Conservation (phyloP, 169 alveolate genomes). For the Plasmodium inui region DNA sequence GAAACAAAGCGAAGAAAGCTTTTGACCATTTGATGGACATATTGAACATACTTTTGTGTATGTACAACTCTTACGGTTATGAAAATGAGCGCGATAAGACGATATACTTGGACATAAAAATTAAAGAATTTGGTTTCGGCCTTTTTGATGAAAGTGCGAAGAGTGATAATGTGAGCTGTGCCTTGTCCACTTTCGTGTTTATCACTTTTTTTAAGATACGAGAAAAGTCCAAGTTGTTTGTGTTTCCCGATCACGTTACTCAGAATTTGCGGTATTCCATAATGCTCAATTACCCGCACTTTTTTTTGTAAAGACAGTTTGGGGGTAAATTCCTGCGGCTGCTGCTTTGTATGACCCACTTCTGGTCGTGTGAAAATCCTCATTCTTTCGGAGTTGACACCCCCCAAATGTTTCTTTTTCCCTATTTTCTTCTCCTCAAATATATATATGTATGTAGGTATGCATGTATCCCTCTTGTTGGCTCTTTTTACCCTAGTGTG, state of each 20-base stretch:
- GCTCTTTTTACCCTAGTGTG: background rate
- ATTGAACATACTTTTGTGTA: conserved; percentile 57
- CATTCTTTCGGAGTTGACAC: background rate
- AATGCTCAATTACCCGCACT: conserved; percentile 55
- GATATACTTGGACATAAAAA: conserved; percentile 23
- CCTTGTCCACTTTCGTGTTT: conserved; percentile 13
- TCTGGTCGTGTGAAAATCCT: background rate
- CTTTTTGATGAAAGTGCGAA: conserved; percentile 1
- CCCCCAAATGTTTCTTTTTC: background rate
- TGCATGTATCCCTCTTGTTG: background rate
- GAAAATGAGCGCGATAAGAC: conserved; percentile 32
- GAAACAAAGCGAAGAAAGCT: conserved; percentile 22
- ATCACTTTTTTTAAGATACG: conserved; percentile 53
- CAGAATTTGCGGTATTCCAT: conserved; percentile 65
- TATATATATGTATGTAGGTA: background rate
- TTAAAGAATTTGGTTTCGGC: conserved; percentile 12
- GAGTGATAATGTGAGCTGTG: background rate
- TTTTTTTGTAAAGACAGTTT: background rate
- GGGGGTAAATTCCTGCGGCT: background rate
- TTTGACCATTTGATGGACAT: conserved; percentile 67
- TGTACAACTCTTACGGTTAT: conserved; percentile 50
- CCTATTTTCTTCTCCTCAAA: background rate
- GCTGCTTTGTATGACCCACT: background rate
- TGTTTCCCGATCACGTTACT: conserved; percentile 54
- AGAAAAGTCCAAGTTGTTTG: conserved; percentile 32